Evolutionary conservation across 164 flowering plant genomes (phyloP), one percentile per base, ranked within the genome.

Genomic region (Chimonanthus praecox): DNA sequence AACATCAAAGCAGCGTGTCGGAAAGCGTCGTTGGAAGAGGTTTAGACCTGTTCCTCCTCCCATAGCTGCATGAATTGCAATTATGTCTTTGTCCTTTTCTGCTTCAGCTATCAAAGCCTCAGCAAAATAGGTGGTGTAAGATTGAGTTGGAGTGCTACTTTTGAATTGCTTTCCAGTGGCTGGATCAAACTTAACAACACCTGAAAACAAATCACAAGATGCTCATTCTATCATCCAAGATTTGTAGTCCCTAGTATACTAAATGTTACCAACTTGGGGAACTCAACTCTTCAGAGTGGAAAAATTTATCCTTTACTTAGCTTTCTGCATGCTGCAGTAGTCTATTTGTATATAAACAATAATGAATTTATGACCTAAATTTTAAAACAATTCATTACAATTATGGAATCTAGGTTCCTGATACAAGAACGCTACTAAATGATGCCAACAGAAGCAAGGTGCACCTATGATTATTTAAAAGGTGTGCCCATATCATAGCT

Each of bases 11-110:
- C 99, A 95, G 63, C 96, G 81, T 6, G 79, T 76, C 2, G 99
- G 98, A 75, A 92, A 95, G 47, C 90, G 89, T 6, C 86, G 86
- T 16, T 77, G 90, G 81, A 95, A 95, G 65, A 86, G 87, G 82
- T 95, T 93, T 76, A 93, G 49, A 20, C 99, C 98, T 1, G 99
- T 92, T 71, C 99, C 99, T 67, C 99, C 99, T 71, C 98, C 99
- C 99, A 95, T 95, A 58, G 99, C 99, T 60, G 99, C 99, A 80
- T 95, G 99, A 71, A 95, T 95, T 6, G 94, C 99, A 60, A 95
- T 90, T 67, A 95, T 78, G 61, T 87, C 88, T 72, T 88, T 87
- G 75, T 95, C 99, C 3, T 49, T 88, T 78, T 92, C 99, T 47
- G 99, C 99, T 83, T 95, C 99, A 69, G 98, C 96, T 71, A 93